Evolutionary conservation across 495 filamentous ascomycete species (phyloP).

Genomic region (Hypoxylon fragiforme): DNA sequence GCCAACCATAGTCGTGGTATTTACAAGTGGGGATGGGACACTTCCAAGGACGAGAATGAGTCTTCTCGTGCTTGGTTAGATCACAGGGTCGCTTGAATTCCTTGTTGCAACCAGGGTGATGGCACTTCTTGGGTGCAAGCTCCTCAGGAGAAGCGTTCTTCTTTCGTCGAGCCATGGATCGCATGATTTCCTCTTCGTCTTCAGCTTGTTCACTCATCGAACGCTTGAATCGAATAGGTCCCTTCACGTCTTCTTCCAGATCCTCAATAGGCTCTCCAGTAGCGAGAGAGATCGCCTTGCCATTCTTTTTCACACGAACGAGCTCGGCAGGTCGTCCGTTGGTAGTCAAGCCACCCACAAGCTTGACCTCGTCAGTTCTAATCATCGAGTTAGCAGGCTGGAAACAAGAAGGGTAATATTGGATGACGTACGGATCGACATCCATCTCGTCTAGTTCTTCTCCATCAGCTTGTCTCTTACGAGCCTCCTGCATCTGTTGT

Average conservation of each 20-base stretch:
- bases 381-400: constrained; percentile 44
- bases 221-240: constrained; percentile 60
- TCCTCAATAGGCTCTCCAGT: constrained; percentile 59
- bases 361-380: constrained; percentile 67
- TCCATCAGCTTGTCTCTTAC: constrained; percentile 50
- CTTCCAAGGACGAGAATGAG: constrained; percentile 94
- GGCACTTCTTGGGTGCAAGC: constrained; percentile 71
- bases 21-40: constrained; percentile 80
- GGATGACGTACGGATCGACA: constrained; percentile 54
- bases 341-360: constrained; percentile 74
- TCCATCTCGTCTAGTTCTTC: constrained; percentile 52
- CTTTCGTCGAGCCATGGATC: constrained; percentile 88
- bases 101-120: constrained; percentile 72
- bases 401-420: background rate
- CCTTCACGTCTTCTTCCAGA: constrained; percentile 47
- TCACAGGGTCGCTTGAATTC: constrained; percentile 92
- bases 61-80: constrained; percentile 95
- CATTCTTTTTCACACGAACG: constrained; percentile 73
- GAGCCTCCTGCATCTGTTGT: constrained; percentile 54
- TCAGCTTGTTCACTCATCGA: constrained; percentile 59
- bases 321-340: constrained; percentile 79
- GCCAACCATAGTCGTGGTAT: constrained; percentile 85
- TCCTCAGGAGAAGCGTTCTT: constrained; percentile 75
- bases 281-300: constrained; percentile 72
- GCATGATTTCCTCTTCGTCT: constrained; percentile 74